phyloP scores from a whole-genome alignment of 495 filamentous ascomycete species.

The Extremus antarcticus region DNA sequence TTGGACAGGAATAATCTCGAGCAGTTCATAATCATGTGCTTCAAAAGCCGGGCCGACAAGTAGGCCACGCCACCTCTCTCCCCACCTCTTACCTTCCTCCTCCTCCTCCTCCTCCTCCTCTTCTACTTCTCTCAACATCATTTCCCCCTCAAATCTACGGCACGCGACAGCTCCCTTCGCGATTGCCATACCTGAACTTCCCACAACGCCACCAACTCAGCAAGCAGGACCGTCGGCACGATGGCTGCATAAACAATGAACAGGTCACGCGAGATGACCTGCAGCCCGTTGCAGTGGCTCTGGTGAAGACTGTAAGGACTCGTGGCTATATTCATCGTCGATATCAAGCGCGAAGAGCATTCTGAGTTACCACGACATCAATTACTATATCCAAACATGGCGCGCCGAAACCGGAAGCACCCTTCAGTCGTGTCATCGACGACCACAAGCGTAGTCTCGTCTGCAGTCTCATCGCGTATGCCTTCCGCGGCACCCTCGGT shows the following conservation, averaged over 20 bases:
- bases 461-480: slow-evolving; percentile 4
- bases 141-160: background rate
- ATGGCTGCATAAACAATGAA: slow-evolving; percentile 28
- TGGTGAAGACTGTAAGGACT: background rate
- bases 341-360: background rate
- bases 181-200: background rate
- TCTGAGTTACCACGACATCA: background rate
- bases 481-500: background rate
- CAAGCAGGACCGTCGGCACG: slow-evolving; percentile 11
- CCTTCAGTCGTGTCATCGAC: background rate
- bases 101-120: background rate
- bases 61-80: background rate
- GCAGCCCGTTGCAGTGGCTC: background rate
- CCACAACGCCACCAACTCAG: slow-evolving; percentile 11
- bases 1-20: slow-evolving; percentile 15
- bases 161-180: background rate
- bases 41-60: no score
- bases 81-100: background rate
- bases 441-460: slow-evolving; percentile 1
- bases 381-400: background rate
- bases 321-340: background rate
- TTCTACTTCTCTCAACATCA: background rate
- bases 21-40: no score
- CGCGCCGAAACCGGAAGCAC: background rate
- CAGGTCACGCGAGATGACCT: slow-evolving; percentile 10